A percentile compares a stretch with the other conserved stretches of the same genome.
These are phyloP conservation scores for Phialophora expanda DNA, from an alignment of 2,329 filamentous ascomycete species.

Conservation along the genomic window DNA sequence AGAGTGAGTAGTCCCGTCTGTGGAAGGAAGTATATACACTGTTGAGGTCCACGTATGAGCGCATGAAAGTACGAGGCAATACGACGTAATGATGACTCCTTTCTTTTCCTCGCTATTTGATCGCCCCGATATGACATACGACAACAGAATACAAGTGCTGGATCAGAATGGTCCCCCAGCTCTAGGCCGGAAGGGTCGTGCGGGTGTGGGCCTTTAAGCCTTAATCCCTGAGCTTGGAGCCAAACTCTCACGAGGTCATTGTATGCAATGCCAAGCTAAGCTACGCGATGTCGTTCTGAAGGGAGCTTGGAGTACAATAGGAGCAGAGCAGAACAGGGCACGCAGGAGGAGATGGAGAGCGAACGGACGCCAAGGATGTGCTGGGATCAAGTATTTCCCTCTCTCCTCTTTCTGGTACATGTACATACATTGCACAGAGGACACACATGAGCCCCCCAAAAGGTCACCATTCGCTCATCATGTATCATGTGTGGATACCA, in stretches of 20 bases:
- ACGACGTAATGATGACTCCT: not conserved
- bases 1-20: not conserved
- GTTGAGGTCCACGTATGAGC: not conserved
- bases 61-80: not conserved
- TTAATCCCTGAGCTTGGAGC: not conserved
- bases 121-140: not conserved
- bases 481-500: not conserved
- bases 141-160: not conserved
- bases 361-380: too few relatives aligned
- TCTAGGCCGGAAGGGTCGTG: not conserved
- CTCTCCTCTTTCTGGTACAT: not conserved
- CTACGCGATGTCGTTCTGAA: too few relatives aligned
- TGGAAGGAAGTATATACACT: not conserved
- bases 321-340: too few relatives aligned
- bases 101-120: not conserved
- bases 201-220: too few relatives aligned
- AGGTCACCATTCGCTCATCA: not conserved
- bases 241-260: too few relatives aligned
- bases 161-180: not conserved
- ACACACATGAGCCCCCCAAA: not conserved
- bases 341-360: too few relatives aligned
- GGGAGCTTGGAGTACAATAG: too few relatives aligned
- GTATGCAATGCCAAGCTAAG: not conserved
- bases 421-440: not conserved
- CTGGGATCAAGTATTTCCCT: not conserved